Evolutionary conservation across 352 stramenopile genomes (phyloP).

Genomic region (Hyaloperonospora brassicae): DNA sequence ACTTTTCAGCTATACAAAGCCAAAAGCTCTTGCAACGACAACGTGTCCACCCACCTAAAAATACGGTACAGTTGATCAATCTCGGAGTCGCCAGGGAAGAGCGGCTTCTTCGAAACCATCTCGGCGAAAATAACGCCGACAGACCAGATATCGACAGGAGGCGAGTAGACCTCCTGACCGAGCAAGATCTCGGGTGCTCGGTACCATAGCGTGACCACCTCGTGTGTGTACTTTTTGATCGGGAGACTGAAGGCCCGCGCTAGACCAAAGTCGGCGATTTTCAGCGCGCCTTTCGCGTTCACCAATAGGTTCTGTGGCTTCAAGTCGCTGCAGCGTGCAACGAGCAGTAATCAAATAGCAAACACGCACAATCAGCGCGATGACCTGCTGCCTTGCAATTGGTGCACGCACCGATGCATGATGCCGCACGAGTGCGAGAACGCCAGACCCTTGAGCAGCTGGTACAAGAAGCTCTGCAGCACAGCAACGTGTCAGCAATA

Average conservation of each 20-base stretch:
- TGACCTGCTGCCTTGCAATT: not conserved
- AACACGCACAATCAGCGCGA: not conserved
- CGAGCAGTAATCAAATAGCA: conserved; percentile 1
- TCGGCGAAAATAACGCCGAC: conserved; percentile 83
- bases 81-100: conserved; percentile 79
- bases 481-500: not conserved
- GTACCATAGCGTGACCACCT: conserved; percentile 99
- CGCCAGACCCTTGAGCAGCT: conserved; percentile 79
- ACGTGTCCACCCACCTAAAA: conserved; percentile 50
- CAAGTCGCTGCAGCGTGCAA: conserved; percentile 72
- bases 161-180: conserved; percentile 85
- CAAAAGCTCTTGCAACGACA: not conserved
- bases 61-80: conserved; percentile 87
- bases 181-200: conserved; percentile 97
- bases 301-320: conserved; percentile 98
- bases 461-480: conserved; percentile 62
- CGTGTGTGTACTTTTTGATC: conserved; percentile 96
- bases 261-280: conserved; percentile 98
- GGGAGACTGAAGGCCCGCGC: conserved; percentile 95
- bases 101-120: conserved; percentile 75
- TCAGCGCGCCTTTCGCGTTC: conserved; percentile 89
- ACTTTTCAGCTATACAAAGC: not conserved
- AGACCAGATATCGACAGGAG: conserved; percentile 83
- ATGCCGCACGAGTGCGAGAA: conserved; percentile 85
- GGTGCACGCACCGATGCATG: conserved; percentile 64